Base-by-base conservation (phyloP, 257 asterid species). In the Misopates orontium region DNA sequence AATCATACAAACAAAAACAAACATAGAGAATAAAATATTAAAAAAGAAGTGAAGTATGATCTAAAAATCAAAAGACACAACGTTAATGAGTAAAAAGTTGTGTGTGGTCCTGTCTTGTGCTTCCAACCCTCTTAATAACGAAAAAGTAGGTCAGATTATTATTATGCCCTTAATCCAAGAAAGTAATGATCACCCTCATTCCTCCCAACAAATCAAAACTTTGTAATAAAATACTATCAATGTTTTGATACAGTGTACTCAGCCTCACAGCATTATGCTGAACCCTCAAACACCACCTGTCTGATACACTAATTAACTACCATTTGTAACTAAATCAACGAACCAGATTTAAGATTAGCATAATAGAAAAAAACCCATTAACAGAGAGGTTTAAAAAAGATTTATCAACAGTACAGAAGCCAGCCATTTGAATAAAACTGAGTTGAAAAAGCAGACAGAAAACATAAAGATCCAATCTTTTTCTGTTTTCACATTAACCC, bases 161-260 rank as follows among this genome's bases (percentile, higher is more conserved):
- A 6, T 47, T 24, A 28, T 28, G 36, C 72, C 36, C 77, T 47
- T 69, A 70, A 63, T 66, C 69, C 80, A 67, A 73, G 68, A 80
- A 72, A 74, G 79, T 68, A 74, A 78, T 76, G 73, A 83, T 78
- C 67, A 57, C 74, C 75, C 82, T 75, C 83, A 73, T 72, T 70
- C 76, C 60, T 57, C 72, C 50, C 73, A 28, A 69, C 82, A 75
- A n/a, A 51, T 51, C 40, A 49, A 52, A 17, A 60, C 3, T 8
- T 39, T 16, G 1, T 7, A 60, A 10, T 40, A 65, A 10, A 16
- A 65, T 20, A 40, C 21, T 49, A 12, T 5, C 48, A 56, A 59
- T 56, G 54, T 25, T 60, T 58, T 21, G 60, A 62, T 41, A 58
- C 69, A 16, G 25, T 62, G 32, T n/a, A 21, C 68, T 36, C 64